phyloP scores from a whole-genome alignment of 2,329 filamentous ascomycete genomes.

The Stylonectria norvegica region DNA sequence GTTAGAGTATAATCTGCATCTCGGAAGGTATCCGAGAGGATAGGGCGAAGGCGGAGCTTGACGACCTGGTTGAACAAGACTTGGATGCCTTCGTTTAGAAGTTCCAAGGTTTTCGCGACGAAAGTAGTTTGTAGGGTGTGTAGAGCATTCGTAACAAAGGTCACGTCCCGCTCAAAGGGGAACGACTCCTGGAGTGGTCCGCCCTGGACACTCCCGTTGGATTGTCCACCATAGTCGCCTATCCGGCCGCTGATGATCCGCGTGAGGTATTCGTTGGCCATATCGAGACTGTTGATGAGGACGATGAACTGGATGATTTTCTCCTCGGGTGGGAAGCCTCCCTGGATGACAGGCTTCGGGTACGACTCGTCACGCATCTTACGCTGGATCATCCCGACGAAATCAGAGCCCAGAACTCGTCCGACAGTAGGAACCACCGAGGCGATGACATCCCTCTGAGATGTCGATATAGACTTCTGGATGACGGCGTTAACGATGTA shows the following conservation, averaged over 20 bases:
- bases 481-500: constrained; percentile 95
- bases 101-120: constrained; percentile 71
- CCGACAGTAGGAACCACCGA: constrained; percentile 76
- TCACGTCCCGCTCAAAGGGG: constrained; percentile 73
- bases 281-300: constrained; percentile 91
- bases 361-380: constrained; percentile 98
- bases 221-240: constrained; percentile 38
- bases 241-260: constrained; percentile 76
- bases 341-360: constrained; percentile 73
- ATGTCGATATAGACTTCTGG: constrained; percentile 80
- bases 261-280: constrained; percentile 84
- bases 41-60: constrained; percentile 77
- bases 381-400: constrained; percentile 93
- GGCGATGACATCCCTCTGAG: constrained; percentile 72
- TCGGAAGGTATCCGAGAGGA: constrained; percentile 84
- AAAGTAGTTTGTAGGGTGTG: constrained; percentile 69
- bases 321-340: constrained; percentile 80
- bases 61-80: constrained; percentile 87
- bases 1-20: constrained; percentile 80
- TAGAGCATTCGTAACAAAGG: constrained; percentile 65
- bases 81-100: constrained; percentile 78
- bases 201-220: constrained; percentile 34
- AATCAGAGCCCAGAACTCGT: constrained; percentile 80
- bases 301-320: constrained; percentile 87
- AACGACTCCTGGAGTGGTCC: constrained; percentile 63